phyloP scores from a whole-genome alignment of 345 rosid species.

The Brassica napus region Da-Ae NC_063447.1:59907001-59907500 shows the following conservation, averaged over 20 bases:
- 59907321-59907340: not conserved
- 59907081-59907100: constrained; percentile 29
- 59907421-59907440: not conserved
- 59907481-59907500: not conserved
- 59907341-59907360: not conserved
- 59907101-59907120: constrained; percentile 23
- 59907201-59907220: constrained; percentile 15
- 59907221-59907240: constrained; percentile 30
- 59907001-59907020: constrained; percentile 16
- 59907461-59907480: not conserved
- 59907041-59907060: not conserved
- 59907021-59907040: not conserved
- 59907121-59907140: not conserved
- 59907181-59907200: constrained; percentile 12
- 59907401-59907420: not conserved
- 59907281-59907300: constrained; percentile 24
- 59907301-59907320: not conserved
- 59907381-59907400: not conserved
- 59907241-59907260: constrained; percentile 22
- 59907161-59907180: constrained; percentile 31
- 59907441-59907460: not conserved
- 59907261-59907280: constrained; percentile 27
- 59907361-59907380: not conserved
- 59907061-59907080: constrained; percentile 23
- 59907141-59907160: not conserved